A percentile compares a stretch with the other conserved stretches of the same genome.
Evolutionary conservation across 1,284 basidiomycete genomes (phyloP).

Genomic region (Apiotrichum akiyoshidainum): DNA sequence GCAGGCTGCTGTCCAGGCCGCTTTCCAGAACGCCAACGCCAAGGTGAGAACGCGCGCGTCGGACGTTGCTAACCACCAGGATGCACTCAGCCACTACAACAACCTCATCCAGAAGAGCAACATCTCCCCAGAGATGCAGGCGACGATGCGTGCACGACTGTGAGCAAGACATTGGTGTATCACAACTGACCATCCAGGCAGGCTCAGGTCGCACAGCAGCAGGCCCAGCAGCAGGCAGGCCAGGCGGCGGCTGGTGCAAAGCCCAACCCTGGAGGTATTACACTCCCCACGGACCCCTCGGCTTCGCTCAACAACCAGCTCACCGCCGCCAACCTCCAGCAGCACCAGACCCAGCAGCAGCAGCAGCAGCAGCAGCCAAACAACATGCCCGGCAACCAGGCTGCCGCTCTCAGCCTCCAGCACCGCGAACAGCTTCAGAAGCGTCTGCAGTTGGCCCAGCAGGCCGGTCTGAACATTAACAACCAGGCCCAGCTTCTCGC

Average conservation of each 20-base stretch:
- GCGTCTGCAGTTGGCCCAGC: conserved; percentile 9
- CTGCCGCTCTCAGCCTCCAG: not conserved
- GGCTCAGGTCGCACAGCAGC: conserved; percentile 5
- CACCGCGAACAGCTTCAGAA: conserved; percentile 12
- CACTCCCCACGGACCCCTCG: not conserved
- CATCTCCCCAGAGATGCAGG: conserved; percentile 16
- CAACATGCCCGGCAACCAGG: not conserved
- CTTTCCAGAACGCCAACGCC: conserved; percentile 6
- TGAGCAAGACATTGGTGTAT: conserved; percentile 6
- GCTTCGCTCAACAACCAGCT: conserved; percentile 4
- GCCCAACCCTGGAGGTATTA: not conserved
- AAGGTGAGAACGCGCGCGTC: conserved; percentile 9
- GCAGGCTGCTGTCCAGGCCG: not conserved
- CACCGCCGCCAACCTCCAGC: conserved; percentile 6
- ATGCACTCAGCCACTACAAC: conserved; percentile 16
- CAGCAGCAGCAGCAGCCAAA: not conserved
- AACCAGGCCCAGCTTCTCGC: conserved; percentile 4
- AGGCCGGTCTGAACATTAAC: conserved; percentile 10
- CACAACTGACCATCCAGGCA: not conserved
- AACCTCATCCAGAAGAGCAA: conserved; percentile 9
- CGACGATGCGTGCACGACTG: conserved; percentile 5
- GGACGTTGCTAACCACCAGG: not conserved
- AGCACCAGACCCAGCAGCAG: conserved; percentile 6
- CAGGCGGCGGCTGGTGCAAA: not conserved
- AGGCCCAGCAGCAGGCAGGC: not conserved